Conservation (phyloP, 129 eudicot genomes). For the Flaveria ramosissima region DNA sequence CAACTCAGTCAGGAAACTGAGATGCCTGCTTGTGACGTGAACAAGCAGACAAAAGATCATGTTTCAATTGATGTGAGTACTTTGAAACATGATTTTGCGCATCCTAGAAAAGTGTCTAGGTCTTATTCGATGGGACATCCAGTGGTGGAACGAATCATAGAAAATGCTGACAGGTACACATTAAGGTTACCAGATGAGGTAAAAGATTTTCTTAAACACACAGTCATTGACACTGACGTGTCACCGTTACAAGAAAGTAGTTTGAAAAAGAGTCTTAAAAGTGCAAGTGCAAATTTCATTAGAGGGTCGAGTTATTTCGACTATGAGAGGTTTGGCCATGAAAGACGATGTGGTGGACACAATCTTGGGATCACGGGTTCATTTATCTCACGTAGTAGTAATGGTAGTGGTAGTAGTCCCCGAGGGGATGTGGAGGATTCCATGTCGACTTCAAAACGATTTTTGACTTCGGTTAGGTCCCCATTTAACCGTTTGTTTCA, state of each 20-base stretch:
- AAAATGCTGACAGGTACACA: slow-evolving; percentile 41
- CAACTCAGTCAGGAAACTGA: background rate
- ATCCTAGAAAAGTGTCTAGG: slow-evolving; percentile 16
- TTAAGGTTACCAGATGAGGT: slow-evolving; percentile 46
- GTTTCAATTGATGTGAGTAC: background rate
- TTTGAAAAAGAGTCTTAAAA: slow-evolving; percentile 32
- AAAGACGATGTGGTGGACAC: slow-evolving; percentile 3
- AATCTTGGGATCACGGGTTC: slow-evolving; percentile 1
- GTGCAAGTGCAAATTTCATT: slow-evolving; percentile 33
- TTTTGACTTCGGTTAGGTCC: slow-evolving; percentile 1
- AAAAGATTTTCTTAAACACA: background rate
- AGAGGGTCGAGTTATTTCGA: slow-evolving; percentile 20
- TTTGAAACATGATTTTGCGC: slow-evolving; percentile 8
- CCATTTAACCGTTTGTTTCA: slow-evolving; percentile 6
- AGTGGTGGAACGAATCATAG: background rate
- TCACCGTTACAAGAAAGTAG: slow-evolving; percentile 11
- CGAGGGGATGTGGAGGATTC: background rate
- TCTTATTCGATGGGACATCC: slow-evolving; percentile 48
- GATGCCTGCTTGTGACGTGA: background rate
- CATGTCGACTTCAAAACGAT: background rate
- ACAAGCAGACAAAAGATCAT: background rate
- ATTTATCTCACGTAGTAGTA: slow-evolving; percentile 6
- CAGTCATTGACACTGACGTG: background rate
- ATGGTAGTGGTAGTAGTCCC: background rate
- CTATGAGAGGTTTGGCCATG: slow-evolving; percentile 36